A percentile compares a stretch with the other conserved stretches of the same genome.
phyloP scores from a whole-genome alignment of 2,329 filamentous ascomycete species.

The Cyphellophora europaea region DNA sequence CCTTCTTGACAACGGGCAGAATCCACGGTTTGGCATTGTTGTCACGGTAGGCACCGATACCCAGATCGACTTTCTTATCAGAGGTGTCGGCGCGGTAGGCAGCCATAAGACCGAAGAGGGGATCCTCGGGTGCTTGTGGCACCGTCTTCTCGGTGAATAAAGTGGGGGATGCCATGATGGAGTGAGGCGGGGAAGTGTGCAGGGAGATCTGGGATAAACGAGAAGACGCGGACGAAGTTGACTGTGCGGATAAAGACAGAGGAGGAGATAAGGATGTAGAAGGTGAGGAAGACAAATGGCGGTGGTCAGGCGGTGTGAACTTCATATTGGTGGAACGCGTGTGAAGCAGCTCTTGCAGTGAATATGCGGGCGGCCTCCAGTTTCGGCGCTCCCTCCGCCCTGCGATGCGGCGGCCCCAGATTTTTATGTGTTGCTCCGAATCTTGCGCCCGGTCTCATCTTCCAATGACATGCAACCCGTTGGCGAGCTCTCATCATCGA shows the following conservation, averaged over 20 bases:
- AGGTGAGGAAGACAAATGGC: too few species aligned
- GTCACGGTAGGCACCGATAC: conserved; percentile 91
- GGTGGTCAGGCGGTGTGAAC: too few species aligned
- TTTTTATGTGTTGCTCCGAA: too few species aligned
- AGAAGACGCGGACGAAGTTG: conserved; percentile 24
- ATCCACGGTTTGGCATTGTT: conserved; percentile 96
- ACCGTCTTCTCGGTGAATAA: conserved; percentile 69
- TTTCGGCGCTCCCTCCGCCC: too few species aligned
- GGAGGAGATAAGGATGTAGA: conserved; percentile 5
- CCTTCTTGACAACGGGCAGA: conserved; percentile 91
- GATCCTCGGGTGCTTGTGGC: conserved; percentile 86
- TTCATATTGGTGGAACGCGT: too few species aligned
- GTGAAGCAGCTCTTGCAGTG: too few species aligned
- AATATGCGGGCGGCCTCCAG: too few species aligned
- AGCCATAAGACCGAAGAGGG: conserved; percentile 85
- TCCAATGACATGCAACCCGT: too few species aligned
- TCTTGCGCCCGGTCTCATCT: too few species aligned
- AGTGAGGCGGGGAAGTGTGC: conserved; percentile 37
- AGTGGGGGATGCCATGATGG: conserved; percentile 40
- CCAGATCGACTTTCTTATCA: conserved; percentile 82
- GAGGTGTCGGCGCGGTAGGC: conserved; percentile 72
- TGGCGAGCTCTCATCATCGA: too few species aligned
- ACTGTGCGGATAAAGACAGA: conserved; percentile 1
- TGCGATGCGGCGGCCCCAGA: too few species aligned
- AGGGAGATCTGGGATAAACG: conserved; percentile 53